Evolutionary conservation across 2,329 filamentous ascomycete species (phyloP).

Genomic region (Penicillium sumatraense): DNA sequence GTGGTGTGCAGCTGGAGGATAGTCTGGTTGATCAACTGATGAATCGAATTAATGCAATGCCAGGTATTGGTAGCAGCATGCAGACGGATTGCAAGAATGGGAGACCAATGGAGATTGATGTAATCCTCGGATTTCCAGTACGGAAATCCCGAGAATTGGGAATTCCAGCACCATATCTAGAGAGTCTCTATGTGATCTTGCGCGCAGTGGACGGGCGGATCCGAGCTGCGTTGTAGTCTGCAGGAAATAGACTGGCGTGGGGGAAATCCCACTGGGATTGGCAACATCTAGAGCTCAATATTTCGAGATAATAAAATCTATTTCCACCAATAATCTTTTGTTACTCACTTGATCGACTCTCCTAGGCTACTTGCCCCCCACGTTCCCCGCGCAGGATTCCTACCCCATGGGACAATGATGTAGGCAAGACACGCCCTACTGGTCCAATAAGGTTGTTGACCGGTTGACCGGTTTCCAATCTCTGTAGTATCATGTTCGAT

Average conservation of each 20-base stretch:
- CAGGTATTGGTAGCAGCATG: conserved; percentile 51
- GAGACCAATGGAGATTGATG: conserved; percentile 52
- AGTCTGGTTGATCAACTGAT: conserved; percentile 45
- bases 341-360: background rate
- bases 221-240: conserved; percentile 18
- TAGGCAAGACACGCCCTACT: background rate
- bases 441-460: background rate
- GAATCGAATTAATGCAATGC: conserved; percentile 44
- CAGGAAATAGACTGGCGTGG: background rate
- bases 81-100: conserved; percentile 49
- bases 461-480: too few species aligned
- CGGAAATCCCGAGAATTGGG: conserved; percentile 45
- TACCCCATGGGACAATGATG: background rate
- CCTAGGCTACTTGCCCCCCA: background rate
- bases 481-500: too few species aligned
- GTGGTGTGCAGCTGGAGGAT: conserved; percentile 43
- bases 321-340: background rate
- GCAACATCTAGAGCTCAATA: too few species aligned
- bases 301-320: background rate
- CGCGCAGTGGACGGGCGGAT: conserved; percentile 31
- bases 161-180: conserved; percentile 46
- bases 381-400: background rate
- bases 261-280: background rate
- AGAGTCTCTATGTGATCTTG: conserved; percentile 43
- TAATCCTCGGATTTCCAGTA: conserved; percentile 51